These are phyloP conservation scores for Poterioochromonas sp. DNA, from an alignment of 352 stramenopile genomes.

Conservation along the genomic window DNA sequence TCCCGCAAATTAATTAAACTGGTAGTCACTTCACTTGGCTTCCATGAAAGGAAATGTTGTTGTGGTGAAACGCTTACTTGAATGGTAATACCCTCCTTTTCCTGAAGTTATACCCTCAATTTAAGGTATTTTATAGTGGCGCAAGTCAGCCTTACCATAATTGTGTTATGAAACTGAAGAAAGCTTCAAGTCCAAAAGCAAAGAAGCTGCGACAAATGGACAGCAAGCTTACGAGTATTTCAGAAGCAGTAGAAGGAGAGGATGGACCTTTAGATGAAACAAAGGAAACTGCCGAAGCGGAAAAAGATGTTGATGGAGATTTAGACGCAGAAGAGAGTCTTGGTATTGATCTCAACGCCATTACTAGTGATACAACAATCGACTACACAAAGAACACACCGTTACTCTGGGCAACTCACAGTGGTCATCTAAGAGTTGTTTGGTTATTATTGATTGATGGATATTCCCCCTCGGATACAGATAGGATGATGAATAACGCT, in stretches of 20 bases:
- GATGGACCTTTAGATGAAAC: neutral
- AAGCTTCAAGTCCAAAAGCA: neutral
- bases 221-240: neutral
- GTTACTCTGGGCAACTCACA: constrained; percentile 42
- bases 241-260: neutral
- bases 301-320: too few species aligned
- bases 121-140: too few species aligned
- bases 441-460: constrained; percentile 45
- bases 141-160: neutral
- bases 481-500: constrained; percentile 37
- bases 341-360: too few species aligned
- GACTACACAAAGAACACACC: constrained; percentile 37
- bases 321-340: too few species aligned
- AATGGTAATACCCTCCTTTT: neutral
- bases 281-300: too few species aligned
- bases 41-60: neutral
- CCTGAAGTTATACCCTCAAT: neutral
- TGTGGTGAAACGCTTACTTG: neutral
- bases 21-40: neutral
- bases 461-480: constrained; percentile 37
- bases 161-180: neutral
- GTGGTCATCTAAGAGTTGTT: constrained; percentile 39
- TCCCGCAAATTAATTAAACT: too few species aligned
- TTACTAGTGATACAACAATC: too few species aligned
- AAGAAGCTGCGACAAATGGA: neutral